Base-by-base conservation (phyloP, 495 filamentous ascomycete species). In the Talaromyces adpressus region DNA sequence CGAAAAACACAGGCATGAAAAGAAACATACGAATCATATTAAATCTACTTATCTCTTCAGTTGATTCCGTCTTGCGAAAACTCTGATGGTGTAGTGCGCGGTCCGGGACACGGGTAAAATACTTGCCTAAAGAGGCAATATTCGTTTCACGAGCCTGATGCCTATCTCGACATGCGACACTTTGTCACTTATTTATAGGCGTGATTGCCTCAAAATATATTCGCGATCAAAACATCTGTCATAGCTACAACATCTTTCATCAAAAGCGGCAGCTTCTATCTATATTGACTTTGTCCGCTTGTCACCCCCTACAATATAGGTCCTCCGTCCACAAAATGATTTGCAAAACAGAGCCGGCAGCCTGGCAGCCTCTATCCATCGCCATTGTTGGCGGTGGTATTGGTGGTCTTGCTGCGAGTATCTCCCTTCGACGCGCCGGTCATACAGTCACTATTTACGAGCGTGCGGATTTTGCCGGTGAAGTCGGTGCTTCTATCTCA, bases 351-450 rank as follows among this genome's bases (percentile, higher is more conserved):
- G n/a, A 62, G 25, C 14, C n/a, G 29, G 12, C 36, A n/a, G 34
- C 22, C 5, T 78, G 76, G 76, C 69, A 63, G 59, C 70, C 54
- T 27, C 68, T 85, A 9, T 74, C 76, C 32, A 71, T 87, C 58
- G 78, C 84, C 30, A 78, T 91, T 3, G 76, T 89, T 22, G 88
- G 88, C 18, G 88, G 86, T 7, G 88, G 88, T 18, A 83, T 91
- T 34, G 85, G 85, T n/a, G 89, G 89, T 6, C 77, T 92, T 54
- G 82, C 82, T 9, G 82, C 82, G 2, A 85, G 86, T 1, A 87
- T 90, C 64, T 76, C 87, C 9, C 76, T 85, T 27, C 79, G 80
- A 11, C 82, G 88, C 25, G 81, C 86, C n/a, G 88, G 87, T 39
- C 87, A 89, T 67, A 66, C 73, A 4, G 87, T 90, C 14, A 80